These are phyloP conservation scores for Puccinia triticina DNA, from an alignment of 1,284 basidiomycete species.

Conservation along the genomic window DNA sequence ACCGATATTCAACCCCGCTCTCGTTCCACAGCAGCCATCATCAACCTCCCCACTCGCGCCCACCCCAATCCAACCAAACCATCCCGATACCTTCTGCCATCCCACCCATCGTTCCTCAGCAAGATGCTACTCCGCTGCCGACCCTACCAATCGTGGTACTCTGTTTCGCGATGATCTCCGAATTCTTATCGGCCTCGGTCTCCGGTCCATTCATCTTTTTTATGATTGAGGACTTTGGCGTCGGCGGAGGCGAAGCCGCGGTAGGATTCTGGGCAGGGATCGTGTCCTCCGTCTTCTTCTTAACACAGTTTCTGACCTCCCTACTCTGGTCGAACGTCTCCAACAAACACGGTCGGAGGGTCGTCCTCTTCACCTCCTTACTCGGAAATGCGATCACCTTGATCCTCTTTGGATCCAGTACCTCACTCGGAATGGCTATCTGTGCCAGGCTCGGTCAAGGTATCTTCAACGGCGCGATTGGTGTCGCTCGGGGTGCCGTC, in stretches of 20 bases:
- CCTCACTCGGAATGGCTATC: constrained; percentile 74
- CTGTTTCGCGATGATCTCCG: constrained; percentile 87
- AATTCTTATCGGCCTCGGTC: constrained; percentile 87
- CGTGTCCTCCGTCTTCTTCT: constrained; percentile 64
- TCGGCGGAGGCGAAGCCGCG: constrained; percentile 68
- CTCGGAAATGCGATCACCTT: constrained; percentile 78
- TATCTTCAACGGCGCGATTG: constrained; percentile 71
- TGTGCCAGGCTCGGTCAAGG: constrained; percentile 88
- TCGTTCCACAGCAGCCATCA: constrained; percentile 27
- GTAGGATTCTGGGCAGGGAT: constrained; percentile 81
- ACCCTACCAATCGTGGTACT: constrained; percentile 85
- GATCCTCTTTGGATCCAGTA: constrained; percentile 81
- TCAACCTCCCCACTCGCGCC: constrained; percentile 20
- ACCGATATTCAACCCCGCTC: background rate
- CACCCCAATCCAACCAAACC: constrained; percentile 46
- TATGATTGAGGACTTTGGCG: constrained; percentile 84
- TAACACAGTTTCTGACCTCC: constrained; percentile 79
- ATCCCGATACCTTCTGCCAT: constrained; percentile 74
- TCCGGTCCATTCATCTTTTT: constrained; percentile 84
- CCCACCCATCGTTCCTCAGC: constrained; percentile 67
- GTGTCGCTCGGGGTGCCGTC: constrained; percentile 72
- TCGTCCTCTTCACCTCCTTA: constrained; percentile 81
- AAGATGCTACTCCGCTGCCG: constrained; percentile 72
- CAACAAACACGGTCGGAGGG: constrained; percentile 82
- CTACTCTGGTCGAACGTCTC: constrained; percentile 90